phyloP scores from a whole-genome alignment of 2,329 filamentous ascomycete genomes.

The Phialocephala subalpina region DNA sequence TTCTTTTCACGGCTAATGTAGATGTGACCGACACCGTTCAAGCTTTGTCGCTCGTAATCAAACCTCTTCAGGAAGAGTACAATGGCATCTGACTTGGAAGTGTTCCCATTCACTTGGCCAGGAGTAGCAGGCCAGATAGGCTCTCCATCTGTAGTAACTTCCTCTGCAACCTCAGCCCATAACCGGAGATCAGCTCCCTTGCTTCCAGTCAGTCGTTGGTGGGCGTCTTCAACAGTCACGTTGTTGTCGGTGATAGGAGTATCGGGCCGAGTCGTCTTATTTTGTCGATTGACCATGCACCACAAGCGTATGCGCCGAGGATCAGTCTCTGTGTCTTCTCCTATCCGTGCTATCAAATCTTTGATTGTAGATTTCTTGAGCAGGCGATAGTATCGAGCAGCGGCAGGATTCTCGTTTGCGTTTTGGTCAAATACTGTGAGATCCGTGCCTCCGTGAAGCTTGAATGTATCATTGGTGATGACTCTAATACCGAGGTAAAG shows the following conservation, averaged over 20 bases:
- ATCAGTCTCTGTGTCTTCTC: slow-evolving; percentile 72
- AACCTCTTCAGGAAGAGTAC: slow-evolving; percentile 95
- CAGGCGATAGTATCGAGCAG: slow-evolving; percentile 76
- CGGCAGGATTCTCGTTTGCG: slow-evolving; percentile 64
- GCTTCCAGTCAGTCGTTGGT: slow-evolving; percentile 71
- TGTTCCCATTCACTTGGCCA: slow-evolving; percentile 62
- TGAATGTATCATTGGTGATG: slow-evolving; percentile 83
- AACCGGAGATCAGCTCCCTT: slow-evolving; percentile 75
- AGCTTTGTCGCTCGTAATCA: slow-evolving; percentile 76
- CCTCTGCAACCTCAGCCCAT: slow-evolving; percentile 83
- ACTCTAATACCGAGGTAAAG: slow-evolving; percentile 88
- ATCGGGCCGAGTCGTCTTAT: slow-evolving; percentile 94
- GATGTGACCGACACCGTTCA: slow-evolving; percentile 81
- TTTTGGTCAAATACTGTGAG: slow-evolving; percentile 73
- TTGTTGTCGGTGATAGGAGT: slow-evolving; percentile 81
- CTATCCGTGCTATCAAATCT: slow-evolving; percentile 77
- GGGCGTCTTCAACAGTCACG: slow-evolving; percentile 80
- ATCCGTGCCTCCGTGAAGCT: slow-evolving; percentile 83
- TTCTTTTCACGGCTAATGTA: slow-evolving; percentile 90
- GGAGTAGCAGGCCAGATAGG: slow-evolving; percentile 75
- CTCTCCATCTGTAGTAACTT: slow-evolving; percentile 71
- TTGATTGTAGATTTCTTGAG: slow-evolving; percentile 78
- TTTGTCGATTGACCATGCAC: slow-evolving; percentile 98
- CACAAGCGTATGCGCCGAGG: slow-evolving; percentile 81
- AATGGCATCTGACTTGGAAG: slow-evolving; percentile 70